These are phyloP conservation scores for Bonia amplexicaulis DNA, from an alignment of 176 grass and related monocot species.

Conservation along the genomic window DNA sequence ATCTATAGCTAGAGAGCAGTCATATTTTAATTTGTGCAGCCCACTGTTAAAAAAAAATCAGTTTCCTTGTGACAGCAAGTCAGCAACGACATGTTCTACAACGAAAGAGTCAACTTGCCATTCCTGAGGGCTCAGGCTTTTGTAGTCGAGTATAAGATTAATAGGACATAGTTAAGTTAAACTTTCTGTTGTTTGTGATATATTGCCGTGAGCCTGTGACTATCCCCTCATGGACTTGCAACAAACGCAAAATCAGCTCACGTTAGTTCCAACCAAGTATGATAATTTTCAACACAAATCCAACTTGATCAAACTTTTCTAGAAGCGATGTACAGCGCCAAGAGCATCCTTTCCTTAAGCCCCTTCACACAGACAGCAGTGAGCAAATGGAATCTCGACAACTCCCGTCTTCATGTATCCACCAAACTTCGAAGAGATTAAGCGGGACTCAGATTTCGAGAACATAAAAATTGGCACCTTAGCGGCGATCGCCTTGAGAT, in stretches of 20 bases:
- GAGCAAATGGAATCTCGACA: background rate
- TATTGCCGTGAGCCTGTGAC: background rate
- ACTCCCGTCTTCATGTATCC: background rate
- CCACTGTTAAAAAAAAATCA: background rate
- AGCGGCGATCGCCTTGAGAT: conserved; percentile 71
- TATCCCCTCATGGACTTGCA: background rate
- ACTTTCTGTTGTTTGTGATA: background rate
- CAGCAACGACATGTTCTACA: background rate
- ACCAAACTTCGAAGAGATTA: background rate
- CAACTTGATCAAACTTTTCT: background rate
- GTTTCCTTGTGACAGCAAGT: background rate
- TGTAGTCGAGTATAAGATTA: background rate
- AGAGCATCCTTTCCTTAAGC: background rate
- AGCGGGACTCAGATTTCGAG: background rate
- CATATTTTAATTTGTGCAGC: background rate
- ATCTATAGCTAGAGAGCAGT: background rate
- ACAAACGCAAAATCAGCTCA: background rate
- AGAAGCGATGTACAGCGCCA: background rate
- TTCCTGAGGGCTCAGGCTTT: background rate
- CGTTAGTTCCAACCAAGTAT: background rate
- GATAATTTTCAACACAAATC: background rate
- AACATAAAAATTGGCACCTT: conserved; percentile 39
- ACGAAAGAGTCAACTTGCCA: background rate
- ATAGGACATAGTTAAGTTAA: background rate
- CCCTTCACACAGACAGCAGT: background rate